Percentiles rank a stretch among this genome's conserved stretches.
Evolutionary conservation across 805 yeast species (phyloP).

Genomic region (Starmerella tilneyi): DNA sequence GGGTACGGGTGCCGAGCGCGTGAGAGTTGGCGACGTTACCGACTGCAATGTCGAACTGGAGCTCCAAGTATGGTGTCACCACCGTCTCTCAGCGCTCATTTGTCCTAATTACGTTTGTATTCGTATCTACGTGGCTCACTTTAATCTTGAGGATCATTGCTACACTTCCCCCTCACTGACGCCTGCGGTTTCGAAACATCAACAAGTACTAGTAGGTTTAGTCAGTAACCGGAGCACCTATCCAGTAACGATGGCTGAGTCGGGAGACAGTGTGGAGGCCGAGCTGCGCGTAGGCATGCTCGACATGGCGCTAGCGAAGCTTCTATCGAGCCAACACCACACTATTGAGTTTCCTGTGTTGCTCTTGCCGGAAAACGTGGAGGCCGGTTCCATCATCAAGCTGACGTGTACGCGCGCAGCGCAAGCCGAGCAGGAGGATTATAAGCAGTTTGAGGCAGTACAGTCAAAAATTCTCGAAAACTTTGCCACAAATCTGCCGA

Average conservation of each 20-base stretch:
- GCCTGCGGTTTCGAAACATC: no score
- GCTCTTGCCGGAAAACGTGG: constrained; percentile 76
- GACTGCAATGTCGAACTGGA: no score
- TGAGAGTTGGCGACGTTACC: no score
- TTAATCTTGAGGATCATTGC: no score
- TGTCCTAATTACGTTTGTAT: no score
- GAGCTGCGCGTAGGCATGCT: constrained; percentile 89
- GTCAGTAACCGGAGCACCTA: background rate
- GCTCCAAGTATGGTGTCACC: no score
- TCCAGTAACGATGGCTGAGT: constrained; percentile 8
- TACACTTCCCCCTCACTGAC: no score
- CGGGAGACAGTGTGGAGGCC: constrained; percentile 55
- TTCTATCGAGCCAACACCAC: constrained; percentile 85
- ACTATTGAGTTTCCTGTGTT: constrained; percentile 95
- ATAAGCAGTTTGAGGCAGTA: constrained; percentile 45
- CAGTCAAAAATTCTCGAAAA: constrained; percentile 64
- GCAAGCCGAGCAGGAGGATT: constrained; percentile 53
- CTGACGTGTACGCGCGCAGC: constrained; percentile 72
- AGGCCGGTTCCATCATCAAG: constrained; percentile 84
- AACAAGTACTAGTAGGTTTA: background rate
- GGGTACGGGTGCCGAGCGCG: no score
- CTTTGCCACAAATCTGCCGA: constrained; percentile 66
- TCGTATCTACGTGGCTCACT: no score
- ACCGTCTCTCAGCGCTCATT: no score
- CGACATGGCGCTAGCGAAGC: constrained; percentile 86